These are phyloP conservation scores for Vicia faba DNA, from an alignment of 306 rosid species.

Conservation along the genomic window DNA sequence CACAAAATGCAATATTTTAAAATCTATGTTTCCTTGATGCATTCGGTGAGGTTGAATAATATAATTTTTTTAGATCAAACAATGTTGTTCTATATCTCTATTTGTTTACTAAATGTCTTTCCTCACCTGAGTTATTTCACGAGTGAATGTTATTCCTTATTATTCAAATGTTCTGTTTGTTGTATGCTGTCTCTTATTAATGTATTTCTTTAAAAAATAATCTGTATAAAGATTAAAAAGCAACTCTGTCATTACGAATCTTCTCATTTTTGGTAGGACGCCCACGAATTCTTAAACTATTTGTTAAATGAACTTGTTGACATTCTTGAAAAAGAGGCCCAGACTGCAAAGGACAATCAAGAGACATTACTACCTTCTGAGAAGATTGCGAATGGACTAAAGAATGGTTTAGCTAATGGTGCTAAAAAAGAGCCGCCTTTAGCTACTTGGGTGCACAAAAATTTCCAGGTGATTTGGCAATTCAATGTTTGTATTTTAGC, in stretches of 20 bases:
- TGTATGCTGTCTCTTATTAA: conserved; percentile 22
- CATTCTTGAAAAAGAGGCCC: conserved; percentile 96
- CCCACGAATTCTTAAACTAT: conserved; percentile 96
- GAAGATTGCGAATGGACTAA: conserved; percentile 67
- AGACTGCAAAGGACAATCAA: conserved; percentile 70
- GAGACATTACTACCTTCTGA: conserved; percentile 75
- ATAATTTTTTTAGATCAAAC: background rate
- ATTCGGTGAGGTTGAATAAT: conserved; percentile 16
- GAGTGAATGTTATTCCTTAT: conserved; percentile 27
- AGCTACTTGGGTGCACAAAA: conserved; percentile 97
- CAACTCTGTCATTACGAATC: conserved; percentile 27
- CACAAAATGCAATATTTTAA: conserved; percentile 4
- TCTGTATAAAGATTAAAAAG: conserved; percentile 6
- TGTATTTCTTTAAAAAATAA: background rate
- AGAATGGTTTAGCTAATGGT: conserved; percentile 72
- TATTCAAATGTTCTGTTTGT: conserved; percentile 11
- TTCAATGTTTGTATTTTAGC: conserved; percentile 13
- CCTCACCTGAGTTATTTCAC: background rate
- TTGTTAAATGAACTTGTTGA: conserved; percentile 98
- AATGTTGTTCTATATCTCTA: conserved; percentile 23
- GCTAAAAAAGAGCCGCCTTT: conserved; percentile 83
- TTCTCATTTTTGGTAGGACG: conserved; percentile 69
- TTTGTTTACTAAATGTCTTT: conserved; percentile 2
- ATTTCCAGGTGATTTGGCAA: conserved; percentile 79
- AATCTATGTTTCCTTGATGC: background rate